These are phyloP conservation scores for Geosmithia putterillii DNA, from an alignment of 2,329 filamentous ascomycete genomes.

Conservation along the genomic window DNA sequence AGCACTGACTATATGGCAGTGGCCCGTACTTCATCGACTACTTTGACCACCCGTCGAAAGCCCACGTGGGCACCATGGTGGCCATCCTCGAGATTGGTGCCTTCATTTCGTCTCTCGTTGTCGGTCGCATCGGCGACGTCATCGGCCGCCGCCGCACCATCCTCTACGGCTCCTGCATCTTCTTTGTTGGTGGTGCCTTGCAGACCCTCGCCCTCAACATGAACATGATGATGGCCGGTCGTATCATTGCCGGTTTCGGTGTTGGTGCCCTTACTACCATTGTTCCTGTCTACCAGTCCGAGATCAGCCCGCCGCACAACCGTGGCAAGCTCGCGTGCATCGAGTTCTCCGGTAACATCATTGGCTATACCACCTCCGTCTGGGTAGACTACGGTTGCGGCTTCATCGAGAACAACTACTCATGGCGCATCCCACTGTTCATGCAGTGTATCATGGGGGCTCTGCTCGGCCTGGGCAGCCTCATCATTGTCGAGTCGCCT, in stretches of 20 bases:
- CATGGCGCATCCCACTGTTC: constrained; percentile 80
- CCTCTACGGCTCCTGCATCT: constrained; percentile 83
- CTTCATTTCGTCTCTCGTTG: constrained; percentile 74
- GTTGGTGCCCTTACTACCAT: constrained; percentile 86
- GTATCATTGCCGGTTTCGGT: constrained; percentile 73
- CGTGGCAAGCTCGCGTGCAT: constrained; percentile 93
- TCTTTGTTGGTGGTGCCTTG: constrained; percentile 70
- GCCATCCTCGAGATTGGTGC: constrained; percentile 92
- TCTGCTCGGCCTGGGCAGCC: constrained; percentile 70
- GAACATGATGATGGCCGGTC: constrained; percentile 77
- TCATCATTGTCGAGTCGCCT: constrained; percentile 93
- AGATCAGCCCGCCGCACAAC: constrained; percentile 93
- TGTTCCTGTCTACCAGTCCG: constrained; percentile 86
- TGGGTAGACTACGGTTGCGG: constrained; percentile 99
- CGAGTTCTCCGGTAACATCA: constrained; percentile 95
- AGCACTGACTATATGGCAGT: constrained; percentile 33
- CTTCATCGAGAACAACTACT: constrained; percentile 71
- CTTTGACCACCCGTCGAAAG: constrained; percentile 77
- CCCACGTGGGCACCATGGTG: constrained; percentile 92
- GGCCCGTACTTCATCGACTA: constrained; percentile 83
- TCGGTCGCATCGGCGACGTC: constrained; percentile 82
- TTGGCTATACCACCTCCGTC: constrained; percentile 88
- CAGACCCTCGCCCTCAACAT: constrained; percentile 75
- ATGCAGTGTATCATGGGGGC: constrained; percentile 94
- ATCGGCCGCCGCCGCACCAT: constrained; percentile 86